These are phyloP conservation scores for Digitaria exilis DNA, from an alignment of 202 grass and related monocot genomes.

Conservation along the genomic window DNA sequence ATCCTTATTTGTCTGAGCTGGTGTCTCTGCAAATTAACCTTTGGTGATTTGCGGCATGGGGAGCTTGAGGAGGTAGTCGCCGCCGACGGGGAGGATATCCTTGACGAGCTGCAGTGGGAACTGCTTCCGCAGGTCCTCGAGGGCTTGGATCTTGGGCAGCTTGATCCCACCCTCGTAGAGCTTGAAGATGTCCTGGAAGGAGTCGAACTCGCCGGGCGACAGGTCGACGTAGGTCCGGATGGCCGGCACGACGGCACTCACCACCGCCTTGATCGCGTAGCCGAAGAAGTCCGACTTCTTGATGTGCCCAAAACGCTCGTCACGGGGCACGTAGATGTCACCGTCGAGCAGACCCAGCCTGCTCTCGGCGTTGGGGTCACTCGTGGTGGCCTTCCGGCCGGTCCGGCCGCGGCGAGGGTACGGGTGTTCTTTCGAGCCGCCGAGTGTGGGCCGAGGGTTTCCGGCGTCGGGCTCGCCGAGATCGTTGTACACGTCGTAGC, in stretches of 20 bases:
- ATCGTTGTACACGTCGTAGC: slow-evolving; percentile 62
- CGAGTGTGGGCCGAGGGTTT: slow-evolving; percentile 42
- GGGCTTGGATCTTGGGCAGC: not conserved
- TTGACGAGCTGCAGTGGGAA: not conserved
- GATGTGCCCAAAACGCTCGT: not conserved
- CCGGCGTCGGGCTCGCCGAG: slow-evolving; percentile 33
- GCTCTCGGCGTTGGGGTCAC: not conserved
- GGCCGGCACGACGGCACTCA: not conserved
- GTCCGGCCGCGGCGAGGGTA: not conserved
- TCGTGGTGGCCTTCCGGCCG: not conserved
- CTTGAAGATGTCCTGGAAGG: not conserved
- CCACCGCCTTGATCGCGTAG: not conserved
- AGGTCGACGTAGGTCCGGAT: not conserved
- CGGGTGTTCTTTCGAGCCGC: not conserved
- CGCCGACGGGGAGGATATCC: not conserved
- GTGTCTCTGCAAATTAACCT: not conserved
- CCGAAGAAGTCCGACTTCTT: not conserved
- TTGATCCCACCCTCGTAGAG: slow-evolving; percentile 10
- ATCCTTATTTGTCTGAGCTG: no score
- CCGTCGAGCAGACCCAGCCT: not conserved
- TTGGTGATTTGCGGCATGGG: slow-evolving; percentile 23
- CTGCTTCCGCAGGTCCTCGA: not conserved
- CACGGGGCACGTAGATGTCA: slow-evolving; percentile 4
- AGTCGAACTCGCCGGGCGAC: not conserved
- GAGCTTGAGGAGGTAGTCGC: slow-evolving; percentile 14